Evolutionary conservation across 257 asterid species (phyloP).

Genomic region (Solanum raphanifolium): DNA sequence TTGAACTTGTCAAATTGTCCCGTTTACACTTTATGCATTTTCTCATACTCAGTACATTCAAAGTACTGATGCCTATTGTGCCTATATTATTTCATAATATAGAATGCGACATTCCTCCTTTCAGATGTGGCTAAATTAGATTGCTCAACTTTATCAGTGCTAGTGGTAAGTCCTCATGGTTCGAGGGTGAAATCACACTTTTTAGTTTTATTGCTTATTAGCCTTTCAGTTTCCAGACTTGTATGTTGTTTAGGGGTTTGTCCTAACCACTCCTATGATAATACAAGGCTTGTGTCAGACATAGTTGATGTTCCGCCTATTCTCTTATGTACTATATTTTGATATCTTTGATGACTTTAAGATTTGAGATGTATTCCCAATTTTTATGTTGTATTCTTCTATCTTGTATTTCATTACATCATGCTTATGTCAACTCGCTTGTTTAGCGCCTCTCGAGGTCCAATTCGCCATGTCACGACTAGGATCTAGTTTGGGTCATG

Average conservation of each 20-base stretch:
- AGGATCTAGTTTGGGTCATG: too few relatives aligned
- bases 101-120: neutral
- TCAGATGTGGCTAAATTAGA: neutral
- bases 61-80: neutral
- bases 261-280: neutral
- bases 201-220: neutral
- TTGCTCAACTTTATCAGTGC: neutral
- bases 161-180: neutral
- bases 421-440: too few relatives aligned
- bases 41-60: neutral
- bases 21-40: neutral
- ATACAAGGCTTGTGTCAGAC: neutral
- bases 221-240: too few relatives aligned
- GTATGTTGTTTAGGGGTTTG: neutral
- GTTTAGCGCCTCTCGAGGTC: too few relatives aligned
- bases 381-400: too few relatives aligned
- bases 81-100: neutral
- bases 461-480: too few relatives aligned
- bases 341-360: too few relatives aligned
- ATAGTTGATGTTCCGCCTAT: neutral
- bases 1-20: too few relatives aligned
- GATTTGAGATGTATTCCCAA: too few relatives aligned
- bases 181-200: too few relatives aligned
- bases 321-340: neutral
- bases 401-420: too few relatives aligned